Evolutionary conservation across 352 stramenopile genomes (phyloP).

Genomic region (Elongisporangium anandrum): DNA sequence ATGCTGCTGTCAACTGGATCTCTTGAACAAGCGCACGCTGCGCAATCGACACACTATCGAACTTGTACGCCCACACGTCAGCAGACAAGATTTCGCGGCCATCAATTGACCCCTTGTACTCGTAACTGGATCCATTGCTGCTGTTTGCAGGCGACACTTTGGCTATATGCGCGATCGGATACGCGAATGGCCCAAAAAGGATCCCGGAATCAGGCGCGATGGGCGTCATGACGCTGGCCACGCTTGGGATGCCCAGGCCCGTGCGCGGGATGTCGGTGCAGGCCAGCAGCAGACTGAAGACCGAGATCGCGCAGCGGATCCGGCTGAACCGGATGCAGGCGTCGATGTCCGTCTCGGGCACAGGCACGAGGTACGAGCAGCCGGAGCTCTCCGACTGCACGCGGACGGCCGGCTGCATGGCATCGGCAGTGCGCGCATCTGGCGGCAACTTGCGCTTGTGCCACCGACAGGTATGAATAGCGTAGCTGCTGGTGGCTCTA

Average conservation of each 20-base stretch:
- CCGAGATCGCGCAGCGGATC: slow-evolving; percentile 24
- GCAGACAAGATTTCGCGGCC: slow-evolving; percentile 6
- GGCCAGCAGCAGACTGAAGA: slow-evolving; percentile 29
- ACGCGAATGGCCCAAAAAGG: slow-evolving; percentile 43
- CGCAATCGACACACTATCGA: slow-evolving; percentile 27
- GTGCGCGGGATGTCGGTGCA: slow-evolving; percentile 52
- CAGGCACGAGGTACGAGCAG: neutral
- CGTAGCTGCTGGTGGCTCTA: no score
- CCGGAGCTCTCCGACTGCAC: slow-evolving; percentile 13
- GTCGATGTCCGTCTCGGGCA: slow-evolving; percentile 18
- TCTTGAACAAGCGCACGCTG: slow-evolving; percentile 16
- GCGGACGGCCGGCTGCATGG: no score
- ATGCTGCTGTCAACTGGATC: slow-evolving; percentile 20
- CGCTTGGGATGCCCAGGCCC: slow-evolving; percentile 21
- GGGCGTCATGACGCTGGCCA: slow-evolving; percentile 18
- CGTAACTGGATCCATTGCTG: neutral
- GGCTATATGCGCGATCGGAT: slow-evolving; percentile 31
- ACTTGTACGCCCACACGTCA: slow-evolving; percentile 30
- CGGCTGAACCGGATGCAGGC: slow-evolving; percentile 20
- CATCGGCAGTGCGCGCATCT: no score
- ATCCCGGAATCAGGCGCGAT: slow-evolving; percentile 22
- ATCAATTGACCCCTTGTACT: slow-evolving; percentile 21
- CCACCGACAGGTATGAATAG: no score
- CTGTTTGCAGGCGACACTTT: slow-evolving; percentile 1
- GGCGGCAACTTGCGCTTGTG: no score